A percentile compares a stretch with the other conserved stretches of the same genome.
Evolutionary conservation across 768 basidiomycete species (phyloP).

Genomic region (Boletus edulis): DNA sequence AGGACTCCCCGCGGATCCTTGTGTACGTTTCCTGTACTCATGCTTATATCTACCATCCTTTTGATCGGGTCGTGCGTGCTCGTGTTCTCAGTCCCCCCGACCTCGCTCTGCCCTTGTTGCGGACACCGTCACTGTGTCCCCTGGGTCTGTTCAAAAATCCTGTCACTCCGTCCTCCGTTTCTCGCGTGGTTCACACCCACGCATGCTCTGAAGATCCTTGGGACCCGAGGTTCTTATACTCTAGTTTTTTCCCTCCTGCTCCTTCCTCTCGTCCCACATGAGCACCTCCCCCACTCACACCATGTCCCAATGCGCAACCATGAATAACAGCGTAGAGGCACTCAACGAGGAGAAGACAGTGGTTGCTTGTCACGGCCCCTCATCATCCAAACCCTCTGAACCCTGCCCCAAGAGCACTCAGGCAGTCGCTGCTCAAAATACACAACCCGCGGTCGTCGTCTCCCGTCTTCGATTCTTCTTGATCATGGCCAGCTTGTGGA

Average conservation of each 20-base stretch:
- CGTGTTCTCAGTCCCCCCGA: conserved; percentile 4
- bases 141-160: conserved; percentile 1
- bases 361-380: not conserved
- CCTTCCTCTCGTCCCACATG: conserved; percentile 21
- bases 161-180: not conserved
- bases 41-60: conserved; percentile 25
- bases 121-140: conserved; percentile 12
- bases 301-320: conserved; percentile 31
- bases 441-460: conserved; percentile 28
- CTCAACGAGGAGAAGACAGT: conserved; percentile 25
- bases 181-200: conserved; percentile 11
- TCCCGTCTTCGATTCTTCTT: conserved; percentile 30
- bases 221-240: conserved; percentile 18
- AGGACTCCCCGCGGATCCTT: conserved; percentile 33
- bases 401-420: not conserved
- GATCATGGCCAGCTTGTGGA: conserved; percentile 34
- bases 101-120: conserved; percentile 4
- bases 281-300: conserved; percentile 26
- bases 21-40: conserved; percentile 5
- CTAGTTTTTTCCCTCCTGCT: not conserved
- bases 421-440: not conserved
- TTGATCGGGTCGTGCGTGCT: conserved; percentile 18
- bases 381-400: not conserved
- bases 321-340: conserved; percentile 27
- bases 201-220: conserved; percentile 17